A percentile compares a stretch with the other conserved stretches of the same genome.
These are phyloP conservation scores for Ustilago loliicola DNA, from an alignment of 1,284 basidiomycete genomes.

Conservation along the genomic window DNA sequence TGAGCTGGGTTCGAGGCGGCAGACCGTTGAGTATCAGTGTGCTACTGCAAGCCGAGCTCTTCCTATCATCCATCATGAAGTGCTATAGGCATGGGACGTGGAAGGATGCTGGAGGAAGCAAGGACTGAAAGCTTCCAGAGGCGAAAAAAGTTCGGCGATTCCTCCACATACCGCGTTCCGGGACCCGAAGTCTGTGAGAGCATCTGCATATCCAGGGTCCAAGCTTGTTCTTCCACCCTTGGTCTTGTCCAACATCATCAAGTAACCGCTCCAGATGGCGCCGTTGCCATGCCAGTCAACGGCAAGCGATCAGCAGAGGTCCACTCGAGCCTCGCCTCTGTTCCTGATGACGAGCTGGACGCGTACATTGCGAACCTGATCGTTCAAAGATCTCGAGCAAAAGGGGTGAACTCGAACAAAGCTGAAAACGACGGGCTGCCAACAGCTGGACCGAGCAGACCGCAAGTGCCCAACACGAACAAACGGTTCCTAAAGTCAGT, in stretches of 20 bases:
- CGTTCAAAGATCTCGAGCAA: constrained; percentile 25
- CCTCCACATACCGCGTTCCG: constrained; percentile 6
- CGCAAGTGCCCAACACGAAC: constrained; percentile 47
- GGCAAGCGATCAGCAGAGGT: not conserved
- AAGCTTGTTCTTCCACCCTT: not conserved
- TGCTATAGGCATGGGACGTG: not conserved
- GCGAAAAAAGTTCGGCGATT: not conserved
- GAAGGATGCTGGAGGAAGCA: not conserved
- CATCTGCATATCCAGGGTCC: not conserved
- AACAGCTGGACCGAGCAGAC: not conserved
- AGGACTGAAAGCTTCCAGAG: not conserved
- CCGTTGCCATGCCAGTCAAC: not conserved
- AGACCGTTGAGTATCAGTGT: constrained; percentile 33
- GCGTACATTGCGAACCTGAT: constrained; percentile 50
- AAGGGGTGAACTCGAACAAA: not conserved
- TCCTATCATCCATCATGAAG: not conserved
- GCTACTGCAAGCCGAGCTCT: no score
- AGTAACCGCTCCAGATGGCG: not conserved
- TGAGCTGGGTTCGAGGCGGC: constrained; percentile 30
- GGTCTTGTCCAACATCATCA: not conserved
- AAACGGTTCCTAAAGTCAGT: constrained; percentile 58
- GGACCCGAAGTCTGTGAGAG: not conserved
- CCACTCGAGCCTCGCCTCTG: constrained; percentile 4
- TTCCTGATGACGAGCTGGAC: constrained; percentile 42
- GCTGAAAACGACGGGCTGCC: constrained; percentile 9